Conservation (phyloP, 257 asterid species). For the Echium plantagineum region DNA sequence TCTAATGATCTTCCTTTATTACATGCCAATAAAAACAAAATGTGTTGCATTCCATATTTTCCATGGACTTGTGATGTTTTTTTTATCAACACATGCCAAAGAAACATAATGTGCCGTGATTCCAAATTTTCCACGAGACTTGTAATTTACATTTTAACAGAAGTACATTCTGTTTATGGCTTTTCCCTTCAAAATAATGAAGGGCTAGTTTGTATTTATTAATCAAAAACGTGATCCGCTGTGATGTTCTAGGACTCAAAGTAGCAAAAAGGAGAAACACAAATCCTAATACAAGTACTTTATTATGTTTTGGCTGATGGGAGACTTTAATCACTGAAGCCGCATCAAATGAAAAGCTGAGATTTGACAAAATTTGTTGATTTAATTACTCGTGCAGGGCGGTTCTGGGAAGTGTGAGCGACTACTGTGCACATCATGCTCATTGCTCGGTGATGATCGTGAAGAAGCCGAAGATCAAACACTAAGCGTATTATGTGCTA, state of each 20-base stretch:
- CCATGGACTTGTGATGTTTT: no score
- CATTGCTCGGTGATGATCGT: constrained; percentile 44
- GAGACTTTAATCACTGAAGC: background rate
- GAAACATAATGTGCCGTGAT: no score
- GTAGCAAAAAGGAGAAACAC: no score
- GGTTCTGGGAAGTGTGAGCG: constrained; percentile 41
- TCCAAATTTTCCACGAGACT: background rate
- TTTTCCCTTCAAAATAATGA: background rate
- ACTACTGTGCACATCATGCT: constrained; percentile 42
- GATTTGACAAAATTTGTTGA: background rate
- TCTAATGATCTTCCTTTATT: no score
- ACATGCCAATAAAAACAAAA: background rate
- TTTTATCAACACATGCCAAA: no score
- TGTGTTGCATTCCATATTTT: background rate
- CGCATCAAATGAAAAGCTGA: background rate
- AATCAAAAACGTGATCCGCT: no score
- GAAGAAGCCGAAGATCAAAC: constrained; percentile 33
- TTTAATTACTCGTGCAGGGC: constrained; percentile 23
- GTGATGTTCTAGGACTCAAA: no score
- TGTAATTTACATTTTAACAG: background rate
- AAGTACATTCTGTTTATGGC: background rate
- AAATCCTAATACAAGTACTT: no score
- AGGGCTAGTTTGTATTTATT: background rate
- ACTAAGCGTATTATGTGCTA: constrained; percentile 8
- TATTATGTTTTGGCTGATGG: background rate